These are phyloP conservation scores for Globisporangium carolinianum DNA, from an alignment of 352 stramenopile species.

Conservation along the genomic window DNA sequence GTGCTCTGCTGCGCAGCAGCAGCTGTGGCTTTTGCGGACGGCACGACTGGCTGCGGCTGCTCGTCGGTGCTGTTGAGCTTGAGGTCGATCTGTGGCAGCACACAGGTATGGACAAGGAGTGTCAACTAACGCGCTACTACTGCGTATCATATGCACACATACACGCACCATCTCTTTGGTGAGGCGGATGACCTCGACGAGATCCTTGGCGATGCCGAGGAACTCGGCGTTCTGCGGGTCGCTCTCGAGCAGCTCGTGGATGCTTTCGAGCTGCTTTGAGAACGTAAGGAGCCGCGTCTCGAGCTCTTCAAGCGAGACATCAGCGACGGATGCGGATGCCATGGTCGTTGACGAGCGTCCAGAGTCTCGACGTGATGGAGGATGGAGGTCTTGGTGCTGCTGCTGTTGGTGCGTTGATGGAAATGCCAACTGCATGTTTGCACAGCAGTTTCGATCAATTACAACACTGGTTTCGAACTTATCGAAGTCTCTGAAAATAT, in stretches of 20 bases:
- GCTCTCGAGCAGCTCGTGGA: constrained; percentile 66
- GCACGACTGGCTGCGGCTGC: background rate
- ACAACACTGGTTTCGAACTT: no score
- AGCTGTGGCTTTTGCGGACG: background rate
- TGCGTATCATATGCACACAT: background rate
- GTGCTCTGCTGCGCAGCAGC: background rate
- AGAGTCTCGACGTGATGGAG: no score
- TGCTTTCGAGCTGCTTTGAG: constrained; percentile 74
- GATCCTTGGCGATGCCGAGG: constrained; percentile 66
- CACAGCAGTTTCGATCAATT: no score
- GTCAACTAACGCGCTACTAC: no score
- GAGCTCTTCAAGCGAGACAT: constrained; percentile 61
- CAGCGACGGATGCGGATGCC: constrained; percentile 2
- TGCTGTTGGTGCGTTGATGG: no score
- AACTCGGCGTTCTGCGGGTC: constrained; percentile 72
- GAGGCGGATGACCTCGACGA: constrained; percentile 80
- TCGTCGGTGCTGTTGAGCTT: constrained; percentile 10
- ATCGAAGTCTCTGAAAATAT: no score
- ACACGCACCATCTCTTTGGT: constrained; percentile 71
- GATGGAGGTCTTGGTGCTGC: no score
- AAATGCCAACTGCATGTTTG: background rate
- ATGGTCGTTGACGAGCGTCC: constrained; percentile 12
- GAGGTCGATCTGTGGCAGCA: constrained; percentile 16
- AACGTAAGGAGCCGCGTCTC: constrained; percentile 75
- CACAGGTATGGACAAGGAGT: no score